These are phyloP conservation scores for Amphicarpaea edgeworthii DNA, from an alignment of 306 rosid species.

Conservation along the genomic window DNA sequence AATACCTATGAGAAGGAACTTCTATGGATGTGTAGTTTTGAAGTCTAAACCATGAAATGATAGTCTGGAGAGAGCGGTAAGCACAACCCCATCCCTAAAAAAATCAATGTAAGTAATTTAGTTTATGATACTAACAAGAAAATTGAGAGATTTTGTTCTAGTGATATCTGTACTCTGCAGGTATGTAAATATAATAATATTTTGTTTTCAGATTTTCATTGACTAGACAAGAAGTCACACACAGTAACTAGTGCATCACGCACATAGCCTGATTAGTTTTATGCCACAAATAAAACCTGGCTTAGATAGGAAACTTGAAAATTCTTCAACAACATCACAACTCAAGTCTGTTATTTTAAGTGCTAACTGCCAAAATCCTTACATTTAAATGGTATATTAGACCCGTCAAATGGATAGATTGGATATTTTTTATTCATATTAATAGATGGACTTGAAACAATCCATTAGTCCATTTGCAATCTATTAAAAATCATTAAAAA, in stretches of 20 bases:
- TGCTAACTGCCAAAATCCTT: not conserved
- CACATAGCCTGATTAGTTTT: not conserved
- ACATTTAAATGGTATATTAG: conserved; percentile 2
- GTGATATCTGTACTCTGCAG: not conserved
- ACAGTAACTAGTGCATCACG: not conserved
- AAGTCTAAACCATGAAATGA: conserved; percentile 95
- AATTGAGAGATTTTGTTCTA: conserved; percentile 10
- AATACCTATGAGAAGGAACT: conserved; percentile 94
- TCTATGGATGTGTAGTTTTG: conserved; percentile 88
- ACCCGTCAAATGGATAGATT: not conserved
- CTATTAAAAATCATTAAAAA: not conserved
- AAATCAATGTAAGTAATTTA: conserved; percentile 40
- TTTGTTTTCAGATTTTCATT: not conserved
- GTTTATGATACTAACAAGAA: conserved; percentile 25
- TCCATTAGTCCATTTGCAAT: too few species aligned
- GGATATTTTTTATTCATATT: not conserved
- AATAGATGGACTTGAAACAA: not conserved
- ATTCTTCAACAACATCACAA: not conserved
- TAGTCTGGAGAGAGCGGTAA: conserved; percentile 92
- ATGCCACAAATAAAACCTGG: not conserved
- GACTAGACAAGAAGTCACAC: conserved; percentile 1
- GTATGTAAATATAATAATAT: conserved; percentile 1
- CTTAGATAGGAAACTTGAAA: not conserved
- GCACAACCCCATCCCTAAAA: conserved; percentile 99
- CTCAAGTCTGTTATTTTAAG: not conserved